Evolutionary conservation across 805 yeast species (phyloP).

Genomic region (Spathaspora girioi): DNA sequence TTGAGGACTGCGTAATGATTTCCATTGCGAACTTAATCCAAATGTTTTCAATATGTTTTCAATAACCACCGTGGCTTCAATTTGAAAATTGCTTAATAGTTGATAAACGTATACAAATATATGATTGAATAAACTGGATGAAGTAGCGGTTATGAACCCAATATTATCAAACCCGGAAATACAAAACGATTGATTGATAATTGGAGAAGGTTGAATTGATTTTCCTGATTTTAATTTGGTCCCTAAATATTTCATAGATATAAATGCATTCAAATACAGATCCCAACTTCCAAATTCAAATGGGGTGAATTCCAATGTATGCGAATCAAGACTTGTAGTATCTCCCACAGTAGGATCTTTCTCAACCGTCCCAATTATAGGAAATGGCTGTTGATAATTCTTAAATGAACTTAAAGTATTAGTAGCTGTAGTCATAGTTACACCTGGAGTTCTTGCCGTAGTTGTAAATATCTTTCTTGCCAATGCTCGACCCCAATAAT

Average conservation of each 20-base stretch:
- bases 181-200: constrained; percentile 34
- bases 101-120: constrained; percentile 49
- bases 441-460: constrained; percentile 28
- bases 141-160: constrained; percentile 59
- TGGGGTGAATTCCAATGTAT: constrained; percentile 57
- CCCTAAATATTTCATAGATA: constrained; percentile 52
- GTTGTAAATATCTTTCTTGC: constrained; percentile 43
- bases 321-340: constrained; percentile 27
- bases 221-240: constrained; percentile 43
- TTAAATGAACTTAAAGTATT: constrained; percentile 30
- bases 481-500: constrained; percentile 67
- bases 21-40: constrained; percentile 36
- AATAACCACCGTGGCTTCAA: constrained; percentile 29
- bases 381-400: constrained; percentile 45
- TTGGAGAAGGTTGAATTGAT: constrained; percentile 22
- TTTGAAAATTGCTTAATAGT: constrained; percentile 26
- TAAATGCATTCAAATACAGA: constrained; percentile 40
- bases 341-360: constrained; percentile 25
- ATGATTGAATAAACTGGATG: constrained; percentile 59
- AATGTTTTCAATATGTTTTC: constrained; percentile 38
- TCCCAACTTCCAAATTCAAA: constrained; percentile 73
- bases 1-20: constrained; percentile 21
- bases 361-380: constrained; percentile 40
- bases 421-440: constrained; percentile 37
- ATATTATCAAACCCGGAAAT: constrained; percentile 53